Evolutionary conservation across 345 rosid species (phyloP).

Genomic region (Draba incana): DNA sequence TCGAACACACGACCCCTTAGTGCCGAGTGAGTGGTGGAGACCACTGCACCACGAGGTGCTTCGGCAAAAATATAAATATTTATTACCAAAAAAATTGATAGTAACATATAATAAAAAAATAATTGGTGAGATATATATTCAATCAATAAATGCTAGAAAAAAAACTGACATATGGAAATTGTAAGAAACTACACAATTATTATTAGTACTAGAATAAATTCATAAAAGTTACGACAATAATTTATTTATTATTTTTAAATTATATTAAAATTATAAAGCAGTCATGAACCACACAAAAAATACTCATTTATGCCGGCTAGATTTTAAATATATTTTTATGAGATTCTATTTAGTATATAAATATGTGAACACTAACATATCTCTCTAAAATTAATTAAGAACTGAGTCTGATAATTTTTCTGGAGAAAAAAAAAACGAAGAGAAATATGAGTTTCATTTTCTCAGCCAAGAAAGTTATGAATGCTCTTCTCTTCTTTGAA

Average conservation of each 20-base stretch:
- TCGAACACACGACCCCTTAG: too few species aligned
- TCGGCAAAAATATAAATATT: too few species aligned
- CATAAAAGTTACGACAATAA: too few species aligned
- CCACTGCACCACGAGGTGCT: too few species aligned
- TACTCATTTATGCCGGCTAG: constrained; percentile 30
- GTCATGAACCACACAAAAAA: constrained; percentile 21
- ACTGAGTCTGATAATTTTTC: neutral
- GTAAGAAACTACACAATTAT: neutral
- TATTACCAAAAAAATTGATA: too few species aligned
- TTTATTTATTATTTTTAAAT: neutral
- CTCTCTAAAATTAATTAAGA: neutral
- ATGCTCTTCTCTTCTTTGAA: constrained; percentile 36
- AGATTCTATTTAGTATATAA: neutral
- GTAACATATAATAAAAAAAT: too few species aligned
- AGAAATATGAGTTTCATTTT: constrained; percentile 42
- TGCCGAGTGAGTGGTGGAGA: too few species aligned
- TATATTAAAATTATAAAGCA: neutral
- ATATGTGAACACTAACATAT: constrained; percentile 10
- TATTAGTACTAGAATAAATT: too few species aligned
- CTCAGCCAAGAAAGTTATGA: constrained; percentile 30
- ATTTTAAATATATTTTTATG: too few species aligned
- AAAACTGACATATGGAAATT: too few species aligned
- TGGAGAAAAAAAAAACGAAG: neutral
- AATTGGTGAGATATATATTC: too few species aligned
- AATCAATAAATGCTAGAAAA: too few species aligned